A percentile compares a stretch with the other conserved stretches of the same genome.
These are phyloP conservation scores for Colletotrichum magnum DNA, from an alignment of 2,329 filamentous ascomycete species.

Conservation along the genomic window DNA sequence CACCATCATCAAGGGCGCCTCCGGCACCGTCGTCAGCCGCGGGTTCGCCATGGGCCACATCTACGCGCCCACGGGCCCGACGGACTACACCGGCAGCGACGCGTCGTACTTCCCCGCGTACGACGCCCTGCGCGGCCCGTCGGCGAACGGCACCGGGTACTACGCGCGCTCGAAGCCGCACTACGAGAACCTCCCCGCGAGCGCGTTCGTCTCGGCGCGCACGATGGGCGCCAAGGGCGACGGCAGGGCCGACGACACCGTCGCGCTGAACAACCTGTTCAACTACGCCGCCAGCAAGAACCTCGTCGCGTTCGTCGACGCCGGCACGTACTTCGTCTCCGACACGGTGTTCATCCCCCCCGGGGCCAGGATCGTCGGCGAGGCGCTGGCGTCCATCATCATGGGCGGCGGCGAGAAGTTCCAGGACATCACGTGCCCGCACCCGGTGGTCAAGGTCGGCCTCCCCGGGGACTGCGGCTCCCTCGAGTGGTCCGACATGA, in stretches of 20 bases:
- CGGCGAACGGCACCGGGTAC: slow-evolving; percentile 61
- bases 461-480: slow-evolving; percentile 72
- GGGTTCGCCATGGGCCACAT: slow-evolving; percentile 68
- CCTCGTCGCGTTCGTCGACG: slow-evolving; percentile 72
- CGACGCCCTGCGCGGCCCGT: slow-evolving; percentile 61
- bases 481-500: slow-evolving; percentile 80
- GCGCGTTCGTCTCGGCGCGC: slow-evolving; percentile 78
- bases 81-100: slow-evolving; percentile 63
- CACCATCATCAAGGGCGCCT: slow-evolving; percentile 69
- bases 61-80: slow-evolving; percentile 66
- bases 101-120: slow-evolving; percentile 63
- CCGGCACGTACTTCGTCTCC: slow-evolving; percentile 72
- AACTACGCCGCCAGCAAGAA: slow-evolving; percentile 61
- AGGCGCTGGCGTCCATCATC: slow-evolving; percentile 67
- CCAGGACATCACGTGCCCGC: slow-evolving; percentile 69
- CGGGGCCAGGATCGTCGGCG: slow-evolving; percentile 71
- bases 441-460: slow-evolving; percentile 78
- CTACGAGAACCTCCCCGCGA: slow-evolving; percentile 72
- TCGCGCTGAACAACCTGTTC: slow-evolving; percentile 76
- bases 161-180: slow-evolving; percentile 85
- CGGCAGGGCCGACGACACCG: slow-evolving; percentile 81
- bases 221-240: slow-evolving; percentile 79
- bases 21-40: slow-evolving; percentile 65
- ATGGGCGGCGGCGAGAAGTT: slow-evolving; percentile 71
- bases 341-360: slow-evolving; percentile 66